phyloP scores from a whole-genome alignment of 2,329 filamentous ascomycete species.

The Colletotrichum sp. region DNA sequence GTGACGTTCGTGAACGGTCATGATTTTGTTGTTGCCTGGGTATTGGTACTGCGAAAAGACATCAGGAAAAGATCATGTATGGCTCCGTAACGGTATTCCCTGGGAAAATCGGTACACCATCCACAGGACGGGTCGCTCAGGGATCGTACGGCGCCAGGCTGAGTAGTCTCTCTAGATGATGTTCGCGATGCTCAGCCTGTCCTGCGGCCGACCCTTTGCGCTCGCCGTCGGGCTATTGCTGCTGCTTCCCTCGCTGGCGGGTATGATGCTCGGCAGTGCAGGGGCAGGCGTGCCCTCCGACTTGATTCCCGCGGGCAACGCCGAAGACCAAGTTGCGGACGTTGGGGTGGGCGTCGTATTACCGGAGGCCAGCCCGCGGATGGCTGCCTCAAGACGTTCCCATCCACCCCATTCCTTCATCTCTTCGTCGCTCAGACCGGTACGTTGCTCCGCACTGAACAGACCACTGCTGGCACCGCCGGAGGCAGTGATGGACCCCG shows the following conservation, averaged over 20 bases:
- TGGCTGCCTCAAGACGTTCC: conserved; percentile 68
- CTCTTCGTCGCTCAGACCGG: conserved; percentile 61
- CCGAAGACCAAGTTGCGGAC: conserved; percentile 35
- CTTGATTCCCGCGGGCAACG: conserved; percentile 38
- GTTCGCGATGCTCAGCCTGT: conserved; percentile 48
- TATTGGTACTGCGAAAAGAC: neutral
- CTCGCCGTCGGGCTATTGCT: conserved; percentile 31
- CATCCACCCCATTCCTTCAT: conserved; percentile 79
- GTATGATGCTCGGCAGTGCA: conserved; percentile 25
- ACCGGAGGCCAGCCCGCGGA: conserved; percentile 32
- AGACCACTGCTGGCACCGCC: conserved; percentile 39
- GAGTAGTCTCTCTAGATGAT: conserved; percentile 41
- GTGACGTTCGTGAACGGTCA: conserved; percentile 9
- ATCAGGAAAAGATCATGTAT: neutral
- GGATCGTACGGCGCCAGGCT: neutral
- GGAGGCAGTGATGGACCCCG: conserved; percentile 14
- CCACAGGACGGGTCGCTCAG: neutral
- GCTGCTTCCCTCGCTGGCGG: conserved; percentile 26
- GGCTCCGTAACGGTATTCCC: neutral
- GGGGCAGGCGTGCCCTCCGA: conserved; percentile 31
- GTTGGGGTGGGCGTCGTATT: conserved; percentile 33
- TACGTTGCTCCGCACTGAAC: conserved; percentile 51
- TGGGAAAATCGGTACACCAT: neutral
- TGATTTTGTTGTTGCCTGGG: conserved; percentile 1
- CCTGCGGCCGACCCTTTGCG: conserved; percentile 28